Conservation (phyloP, 257 asterid species). For the Fraxinus anomala region DNA sequence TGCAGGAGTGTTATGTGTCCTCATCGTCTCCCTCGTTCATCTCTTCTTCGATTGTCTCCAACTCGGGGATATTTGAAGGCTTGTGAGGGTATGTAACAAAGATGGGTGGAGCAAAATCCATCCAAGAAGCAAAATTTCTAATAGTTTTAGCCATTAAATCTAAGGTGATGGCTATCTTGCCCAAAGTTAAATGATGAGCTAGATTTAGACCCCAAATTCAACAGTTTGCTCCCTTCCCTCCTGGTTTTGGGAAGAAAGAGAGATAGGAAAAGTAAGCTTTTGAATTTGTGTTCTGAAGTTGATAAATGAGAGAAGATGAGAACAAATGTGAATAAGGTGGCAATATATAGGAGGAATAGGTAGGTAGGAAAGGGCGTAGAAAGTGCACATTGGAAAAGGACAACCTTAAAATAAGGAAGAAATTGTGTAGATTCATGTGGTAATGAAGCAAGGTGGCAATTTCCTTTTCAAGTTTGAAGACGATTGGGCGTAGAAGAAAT, state of each 20-base stretch:
- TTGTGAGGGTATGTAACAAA: slow-evolving; percentile 18
- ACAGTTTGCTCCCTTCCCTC: slow-evolving; percentile 21
- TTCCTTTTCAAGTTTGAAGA: background rate
- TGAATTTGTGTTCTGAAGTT: background rate
- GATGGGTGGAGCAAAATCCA: slow-evolving; percentile 34
- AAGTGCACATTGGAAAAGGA: background rate
- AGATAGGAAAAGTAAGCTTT: background rate
- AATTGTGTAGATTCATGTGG: background rate
- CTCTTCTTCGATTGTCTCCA: slow-evolving; percentile 33
- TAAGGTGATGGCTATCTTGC: background rate
- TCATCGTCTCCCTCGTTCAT: slow-evolving; percentile 24
- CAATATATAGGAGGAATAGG: background rate
- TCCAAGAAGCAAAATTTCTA: slow-evolving; percentile 19
- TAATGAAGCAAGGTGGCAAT: background rate
- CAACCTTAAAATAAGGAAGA: background rate
- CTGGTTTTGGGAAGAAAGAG: slow-evolving; percentile 29
- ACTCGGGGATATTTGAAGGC: slow-evolving; percentile 25
- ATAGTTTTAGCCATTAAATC: slow-evolving; percentile 17
- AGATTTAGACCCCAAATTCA: background rate
- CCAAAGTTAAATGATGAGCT: background rate
- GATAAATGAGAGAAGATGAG: background rate
- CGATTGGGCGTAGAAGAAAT: background rate
- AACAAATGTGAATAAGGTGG: background rate
- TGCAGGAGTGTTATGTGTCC: background rate
- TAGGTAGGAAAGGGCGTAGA: background rate